phyloP scores from a whole-genome alignment of 345 rosid species.

The Abelmoschus esculentus region DNA sequence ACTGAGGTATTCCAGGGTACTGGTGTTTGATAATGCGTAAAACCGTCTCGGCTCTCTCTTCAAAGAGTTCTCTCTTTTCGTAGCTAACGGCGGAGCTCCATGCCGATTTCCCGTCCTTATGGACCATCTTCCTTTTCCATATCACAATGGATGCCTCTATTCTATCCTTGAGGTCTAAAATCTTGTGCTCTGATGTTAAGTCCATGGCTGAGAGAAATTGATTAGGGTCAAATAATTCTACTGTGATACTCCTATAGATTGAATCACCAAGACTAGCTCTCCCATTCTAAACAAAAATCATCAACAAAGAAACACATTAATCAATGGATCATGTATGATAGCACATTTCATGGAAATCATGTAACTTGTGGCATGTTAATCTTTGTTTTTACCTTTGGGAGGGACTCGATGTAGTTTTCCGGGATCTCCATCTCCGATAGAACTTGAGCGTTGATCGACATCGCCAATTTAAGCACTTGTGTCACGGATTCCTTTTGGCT shows the following conservation, averaged over 20 bases:
- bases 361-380: neutral
- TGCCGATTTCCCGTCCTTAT: conserved; percentile 62
- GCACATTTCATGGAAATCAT: neutral
- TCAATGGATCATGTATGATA: neutral
- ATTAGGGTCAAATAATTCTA: conserved; percentile 74
- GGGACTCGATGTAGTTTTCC: conserved; percentile 81
- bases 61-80: conserved; percentile 91
- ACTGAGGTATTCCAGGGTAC: conserved; percentile 83
- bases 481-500: conserved; percentile 78
- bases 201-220: conserved; percentile 73
- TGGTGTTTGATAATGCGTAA: conserved; percentile 67
- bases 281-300: conserved; percentile 49
- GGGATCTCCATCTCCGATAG: conserved; percentile 89
- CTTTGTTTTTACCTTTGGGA: conserved; percentile 61
- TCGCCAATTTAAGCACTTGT: conserved; percentile 93
- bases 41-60: conserved; percentile 88
- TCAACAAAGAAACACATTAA: neutral
- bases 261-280: conserved; percentile 89
- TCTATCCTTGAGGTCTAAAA: conserved; percentile 82
- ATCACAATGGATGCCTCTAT: conserved; percentile 88
- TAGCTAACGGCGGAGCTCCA: conserved; percentile 84
- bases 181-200: conserved; percentile 81
- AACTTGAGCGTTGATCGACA: conserved; percentile 93
- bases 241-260: conserved; percentile 66
- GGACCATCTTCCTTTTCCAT: conserved; percentile 90